These are phyloP conservation scores for Colletotrichum orbiculare DNA, from an alignment of 2,329 filamentous ascomycete species.

Conservation along the genomic window DNA sequence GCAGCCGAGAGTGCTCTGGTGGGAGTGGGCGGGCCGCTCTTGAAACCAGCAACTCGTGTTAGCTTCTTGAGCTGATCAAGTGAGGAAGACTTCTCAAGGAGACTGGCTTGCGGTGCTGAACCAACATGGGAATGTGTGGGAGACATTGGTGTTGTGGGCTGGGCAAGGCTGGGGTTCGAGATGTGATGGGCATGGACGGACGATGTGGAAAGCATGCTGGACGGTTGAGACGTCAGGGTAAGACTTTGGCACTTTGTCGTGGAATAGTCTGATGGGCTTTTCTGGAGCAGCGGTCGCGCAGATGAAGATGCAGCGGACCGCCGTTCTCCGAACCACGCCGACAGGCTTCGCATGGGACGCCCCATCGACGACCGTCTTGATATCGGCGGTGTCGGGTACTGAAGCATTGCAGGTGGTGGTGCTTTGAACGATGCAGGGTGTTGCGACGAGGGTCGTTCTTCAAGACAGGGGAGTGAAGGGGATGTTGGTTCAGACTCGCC, in stretches of 20 bases:
- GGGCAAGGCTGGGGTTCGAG: conserved; percentile 71
- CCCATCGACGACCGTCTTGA: conserved; percentile 38
- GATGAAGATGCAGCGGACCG: conserved; percentile 47
- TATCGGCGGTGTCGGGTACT: conserved; percentile 39
- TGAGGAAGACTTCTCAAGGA: conserved; percentile 67
- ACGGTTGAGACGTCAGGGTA: conserved; percentile 67
- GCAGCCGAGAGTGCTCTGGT: conserved; percentile 83
- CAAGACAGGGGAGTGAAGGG: conserved; percentile 26
- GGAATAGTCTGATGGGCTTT: conserved; percentile 57
- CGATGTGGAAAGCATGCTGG: conserved; percentile 71
- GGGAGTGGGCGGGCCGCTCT: conserved; percentile 93
- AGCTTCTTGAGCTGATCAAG: conserved; percentile 83
- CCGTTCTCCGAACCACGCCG: conserved; percentile 42
- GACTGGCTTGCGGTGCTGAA: conserved; percentile 50
- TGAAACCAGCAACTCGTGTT: conserved; percentile 82
- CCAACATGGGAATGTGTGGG: conserved; percentile 56
- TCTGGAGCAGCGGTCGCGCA: conserved; percentile 51
- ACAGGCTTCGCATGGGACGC: conserved; percentile 44
- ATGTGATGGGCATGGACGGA: conserved; percentile 75
- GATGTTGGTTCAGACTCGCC: conserved; percentile 35
- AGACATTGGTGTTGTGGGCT: conserved; percentile 62
- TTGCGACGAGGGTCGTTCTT: conserved; percentile 18
- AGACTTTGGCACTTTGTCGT: conserved; percentile 54
- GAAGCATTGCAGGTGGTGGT: conserved; percentile 19
- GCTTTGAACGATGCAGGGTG: conserved; percentile 26